Evolutionary conservation across 1,284 basidiomycete species (phyloP), one percentile per base, ranked within the genome.

Genomic region (Sporisorium exsertum): DNA sequence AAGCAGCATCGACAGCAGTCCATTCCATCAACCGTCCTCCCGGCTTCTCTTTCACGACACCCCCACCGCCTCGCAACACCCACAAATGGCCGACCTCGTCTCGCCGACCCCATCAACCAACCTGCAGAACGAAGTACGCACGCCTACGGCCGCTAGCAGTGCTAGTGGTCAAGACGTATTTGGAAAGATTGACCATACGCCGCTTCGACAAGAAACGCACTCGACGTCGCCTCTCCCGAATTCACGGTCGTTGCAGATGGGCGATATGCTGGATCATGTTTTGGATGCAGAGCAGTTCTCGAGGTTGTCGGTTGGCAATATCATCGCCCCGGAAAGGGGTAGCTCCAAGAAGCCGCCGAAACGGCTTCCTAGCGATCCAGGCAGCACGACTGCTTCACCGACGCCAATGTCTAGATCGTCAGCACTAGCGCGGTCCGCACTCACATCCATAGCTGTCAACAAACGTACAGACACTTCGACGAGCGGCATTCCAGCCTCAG

Each of bases 181-280:
- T 37, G 72, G 72, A 24, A 66, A 70, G 43, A 74, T 74, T 33
- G 66, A 74, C 35, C 72, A 74, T 18, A 74, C 72, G 0, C 72
- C 72, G 10, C 33, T 74, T 7, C 58, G 72, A 10, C 66, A 74
- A 29, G 66, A 74, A 20, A 69, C 65, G 20, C 59, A 74, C 43
- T 74, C 72, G 12, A 74, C 72, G 22, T 74, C 66, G n/a, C 72
- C 72, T 0, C 59, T 74, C 3, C 72, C 72, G 47, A 74, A 74
- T 42, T 74, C 66, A 18, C 45, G 66, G 6, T 74, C 72, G 10
- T 26, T 74, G 27, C 66, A 74, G 42, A 69, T 65, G 51, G 72
- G 72, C 40, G 72, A 69, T 42, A 59, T 74, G 66, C 63, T 74
- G 2, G 66, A 74, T 42, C 61, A 74, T 24, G 62, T 66, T 0